These are phyloP conservation scores for Yamadazyma diospyri DNA, from an alignment of 1,139 yeast genomes.

Conservation along the genomic window DNA sequence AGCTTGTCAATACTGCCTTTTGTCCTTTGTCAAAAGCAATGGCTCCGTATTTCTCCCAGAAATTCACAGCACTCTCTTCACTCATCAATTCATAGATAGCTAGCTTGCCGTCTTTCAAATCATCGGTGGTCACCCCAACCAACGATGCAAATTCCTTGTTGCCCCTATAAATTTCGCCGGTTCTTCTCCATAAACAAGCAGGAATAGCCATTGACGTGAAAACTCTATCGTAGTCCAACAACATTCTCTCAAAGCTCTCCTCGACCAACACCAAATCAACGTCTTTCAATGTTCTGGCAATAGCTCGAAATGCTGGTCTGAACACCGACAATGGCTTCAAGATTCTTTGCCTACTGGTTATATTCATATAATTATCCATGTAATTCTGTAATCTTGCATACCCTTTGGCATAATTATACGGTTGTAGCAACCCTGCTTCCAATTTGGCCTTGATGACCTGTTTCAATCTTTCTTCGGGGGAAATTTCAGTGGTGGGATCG, in stretches of 20 bases:
- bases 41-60: conserved; percentile 97
- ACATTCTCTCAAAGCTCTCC: conserved; percentile 91
- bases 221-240: conserved; percentile 89
- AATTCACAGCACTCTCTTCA: conserved; percentile 95
- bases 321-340: conserved; percentile 81
- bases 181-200: conserved; percentile 95
- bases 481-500: conserved; percentile 90
- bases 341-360: conserved; percentile 81
- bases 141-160: conserved; percentile 94
- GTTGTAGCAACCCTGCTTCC: conserved; percentile 90
- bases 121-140: conserved; percentile 91
- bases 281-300: conserved; percentile 86
- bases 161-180: conserved; percentile 94
- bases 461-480: conserved; percentile 90
- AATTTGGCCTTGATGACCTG: conserved; percentile 95
- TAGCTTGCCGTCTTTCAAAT: conserved; percentile 84
- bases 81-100: conserved; percentile 95
- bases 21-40: conserved; percentile 96
- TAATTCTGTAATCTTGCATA: conserved; percentile 86
- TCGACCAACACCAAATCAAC: conserved; percentile 91
- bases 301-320: conserved; percentile 91
- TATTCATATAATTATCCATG: conserved; percentile 92
- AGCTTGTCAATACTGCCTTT: conserved; percentile 90
- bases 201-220: conserved; percentile 98
- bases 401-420: conserved; percentile 92